Evolutionary conservation across 2,329 filamentous ascomycete species (phyloP), one percentile per base, ranked within the genome.

Genomic region (Paraconiothyrium sp.): DNA sequence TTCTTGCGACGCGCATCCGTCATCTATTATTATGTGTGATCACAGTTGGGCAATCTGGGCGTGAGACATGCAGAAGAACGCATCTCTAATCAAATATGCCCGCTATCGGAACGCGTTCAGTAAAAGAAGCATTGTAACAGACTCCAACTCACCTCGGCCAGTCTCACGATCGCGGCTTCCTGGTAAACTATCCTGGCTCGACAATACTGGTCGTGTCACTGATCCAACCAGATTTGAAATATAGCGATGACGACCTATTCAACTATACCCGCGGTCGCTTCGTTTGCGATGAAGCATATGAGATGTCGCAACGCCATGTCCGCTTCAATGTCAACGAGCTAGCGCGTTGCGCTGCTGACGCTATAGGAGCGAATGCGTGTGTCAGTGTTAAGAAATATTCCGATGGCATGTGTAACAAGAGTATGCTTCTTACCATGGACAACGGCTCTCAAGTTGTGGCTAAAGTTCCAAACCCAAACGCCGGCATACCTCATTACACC

Each of bases 391-490:
- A 65, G 16, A 78, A 77, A 48, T 67, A 67, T 37, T 64, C 71
- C 10, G 77, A 79, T 49, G 77, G 77, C 30, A 72, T 71, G 63
- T 76, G 69, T 67, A 81, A 75, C 63, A 78, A 75, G 62, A 67
- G 58, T 10, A 65, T 78, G 34, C 64, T 79, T 30, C 55, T 79
- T 30, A 74, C 72, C 1, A 78, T 80, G 75, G 72, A 79, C 37
- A 62, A 79, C 61, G 72, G 74, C 11, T 65, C 64, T 52, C 60
- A 76, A 62, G 69, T 78, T 4, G 67, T 80, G 22, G 78, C 75
- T 7, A 79, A 77, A 65, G 58, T 80, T n/a, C 77, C 76, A 2
- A 76, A 76, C 62, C 76, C 76, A 20, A 78, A 77, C 64, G 74
- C 75, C 60, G 77, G 78, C 5, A 32, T 63, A 39, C 60, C 70